These are phyloP conservation scores for Vitellaria paradoxa DNA, from an alignment of 179 eudicot species.

Conservation along the genomic window DNA sequence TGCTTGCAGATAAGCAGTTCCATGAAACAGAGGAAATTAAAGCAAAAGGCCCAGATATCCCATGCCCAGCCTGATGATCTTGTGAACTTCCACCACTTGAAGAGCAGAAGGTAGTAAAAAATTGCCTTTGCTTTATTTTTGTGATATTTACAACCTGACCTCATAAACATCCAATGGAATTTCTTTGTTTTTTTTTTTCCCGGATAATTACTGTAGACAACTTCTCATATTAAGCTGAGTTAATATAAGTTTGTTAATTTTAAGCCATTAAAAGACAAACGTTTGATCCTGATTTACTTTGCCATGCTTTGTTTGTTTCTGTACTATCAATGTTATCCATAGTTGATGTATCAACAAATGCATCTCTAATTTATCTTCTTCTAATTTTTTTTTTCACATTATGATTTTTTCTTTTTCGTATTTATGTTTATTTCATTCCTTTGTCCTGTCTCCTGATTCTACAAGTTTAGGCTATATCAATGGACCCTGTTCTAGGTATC, in stretches of 20 bases:
- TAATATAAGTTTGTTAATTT: neutral
- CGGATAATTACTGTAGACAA: neutral
- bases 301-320: neutral
- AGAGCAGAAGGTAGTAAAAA: slow-evolving; percentile 83
- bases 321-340: neutral
- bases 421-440: neutral
- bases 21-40: slow-evolving; percentile 91
- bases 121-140: neutral
- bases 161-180: neutral
- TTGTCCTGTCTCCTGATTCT: slow-evolving; percentile 7
- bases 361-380: slow-evolving; percentile 6
- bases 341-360: neutral
- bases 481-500: neutral
- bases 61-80: slow-evolving; percentile 97
- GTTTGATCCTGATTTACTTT: slow-evolving; percentile 5
- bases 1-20: slow-evolving; percentile 95
- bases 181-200: neutral
- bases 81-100: slow-evolving; percentile 92
- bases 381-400: too few relatives aligned
- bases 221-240: neutral
- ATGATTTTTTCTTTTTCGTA: too few relatives aligned
- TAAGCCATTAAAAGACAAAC: neutral
- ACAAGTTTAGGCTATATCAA: neutral
- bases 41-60: slow-evolving; percentile 83
- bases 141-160: neutral